phyloP scores from a whole-genome alignment of 345 rosid genomes.

The Acer campestre region DNA sequence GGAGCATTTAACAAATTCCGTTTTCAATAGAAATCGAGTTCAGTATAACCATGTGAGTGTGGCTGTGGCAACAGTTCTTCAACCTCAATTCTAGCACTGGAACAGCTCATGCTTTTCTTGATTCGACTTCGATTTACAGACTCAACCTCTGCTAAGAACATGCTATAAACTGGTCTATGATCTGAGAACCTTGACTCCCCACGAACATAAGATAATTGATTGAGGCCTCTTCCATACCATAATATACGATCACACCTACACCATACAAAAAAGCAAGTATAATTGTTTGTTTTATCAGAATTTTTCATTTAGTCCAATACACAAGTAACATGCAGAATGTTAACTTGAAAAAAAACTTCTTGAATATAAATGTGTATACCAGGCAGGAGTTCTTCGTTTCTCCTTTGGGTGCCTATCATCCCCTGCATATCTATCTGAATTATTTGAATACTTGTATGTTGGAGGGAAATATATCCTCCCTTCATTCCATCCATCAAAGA shows the following conservation, averaged over 20 bases:
- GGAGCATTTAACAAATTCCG: conserved; percentile 10
- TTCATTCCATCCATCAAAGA: conserved; percentile 93
- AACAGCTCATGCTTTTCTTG: conserved; percentile 70
- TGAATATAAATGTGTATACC: conserved; percentile 43
- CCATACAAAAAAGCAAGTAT: neutral
- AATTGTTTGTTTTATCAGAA: neutral
- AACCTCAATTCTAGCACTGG: conserved; percentile 79
- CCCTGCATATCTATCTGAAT: conserved; percentile 90
- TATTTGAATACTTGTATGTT: conserved; percentile 94
- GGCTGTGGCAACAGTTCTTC: conserved; percentile 87
- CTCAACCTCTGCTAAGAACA: conserved; percentile 87
- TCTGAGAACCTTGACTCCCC: conserved; percentile 99
- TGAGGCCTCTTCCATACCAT: conserved; percentile 91
- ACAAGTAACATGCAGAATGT: neutral
- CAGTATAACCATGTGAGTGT: conserved; percentile 52
- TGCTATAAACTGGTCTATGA: conserved; percentile 91
- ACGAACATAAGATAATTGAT: conserved; percentile 86
- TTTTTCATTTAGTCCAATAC: neutral
- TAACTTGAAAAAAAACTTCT: neutral
- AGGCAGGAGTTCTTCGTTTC: conserved; percentile 97
- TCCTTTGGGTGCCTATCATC: conserved; percentile 79
- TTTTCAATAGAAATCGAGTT: conserved; percentile 50
- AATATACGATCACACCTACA: conserved; percentile 97
- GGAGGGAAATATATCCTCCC: conserved; percentile 96
- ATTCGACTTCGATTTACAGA: conserved; percentile 53